Base-by-base conservation (phyloP, 768 basidiomycete species). In the Candolleomyces eurysporus region DNA sequence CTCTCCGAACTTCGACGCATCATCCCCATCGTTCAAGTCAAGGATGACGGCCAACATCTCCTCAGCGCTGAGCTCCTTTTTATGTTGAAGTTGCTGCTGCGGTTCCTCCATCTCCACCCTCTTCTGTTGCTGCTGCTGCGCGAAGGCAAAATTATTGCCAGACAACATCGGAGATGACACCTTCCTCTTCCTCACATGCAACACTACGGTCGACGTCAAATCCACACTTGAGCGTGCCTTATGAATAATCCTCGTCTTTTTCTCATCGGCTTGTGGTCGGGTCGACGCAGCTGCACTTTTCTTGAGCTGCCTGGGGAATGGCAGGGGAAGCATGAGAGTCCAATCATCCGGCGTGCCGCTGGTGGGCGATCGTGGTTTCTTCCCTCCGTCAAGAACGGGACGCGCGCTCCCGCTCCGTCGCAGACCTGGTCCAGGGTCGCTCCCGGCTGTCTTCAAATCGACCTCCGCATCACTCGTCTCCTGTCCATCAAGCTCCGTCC, bases 251-350 rank as follows among this genome's bases (percentile, higher is more conserved):
- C 31, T 56, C 31, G 19, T 30, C n/a, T 36, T 40, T 6, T 21
- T 26, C 43, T 26, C 21, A 21, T 21, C 42, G 5, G 54, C 40
- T n/a, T 56, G 13, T 4, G 54, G n/a, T 19, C 39, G 32, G n/a
- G 39, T 13, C 3, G 45, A n/a, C n/a, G 4, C 21, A 21, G 16
- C 48, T 6, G 4, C 22, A 10, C 22, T 49, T 17, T 50, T 57
- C 56, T 16, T 19, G 21, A 14, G 32, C 32, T 32, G 26, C 31
- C 30, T 53, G 36, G 61, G 26, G 9, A 50, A 48, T 5, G 61
- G 61, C 11, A 61, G 43, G 9, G 61, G 61, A 5, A 61, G 55
- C 61, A 61, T 61, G 14, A 61, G 48, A 8, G 61, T 61, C 61
- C 61, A 61, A 40, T 61, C 60, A 4, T 26, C 46, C 22, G 39